phyloP scores from a whole-genome alignment of 2,329 filamentous ascomycete species.

The Ascosphaera apis region DNA sequence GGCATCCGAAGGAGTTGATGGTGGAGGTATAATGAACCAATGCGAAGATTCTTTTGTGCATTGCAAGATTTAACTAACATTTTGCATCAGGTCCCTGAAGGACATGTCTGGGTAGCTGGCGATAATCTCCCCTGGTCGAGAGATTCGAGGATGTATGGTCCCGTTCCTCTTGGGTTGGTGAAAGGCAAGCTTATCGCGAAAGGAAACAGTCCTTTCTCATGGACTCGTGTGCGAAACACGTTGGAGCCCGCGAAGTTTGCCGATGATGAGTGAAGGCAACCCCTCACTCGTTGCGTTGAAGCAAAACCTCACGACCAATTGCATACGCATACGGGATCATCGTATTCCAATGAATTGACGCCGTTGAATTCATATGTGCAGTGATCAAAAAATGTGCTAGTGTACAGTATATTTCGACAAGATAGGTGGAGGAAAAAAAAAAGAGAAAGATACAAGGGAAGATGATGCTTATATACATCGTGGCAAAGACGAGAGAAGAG shows the following conservation, averaged over 20 bases:
- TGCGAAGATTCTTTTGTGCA: not conserved
- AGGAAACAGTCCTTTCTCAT: slow-evolving; percentile 15
- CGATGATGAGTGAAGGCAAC: slow-evolving; percentile 1
- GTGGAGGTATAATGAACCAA: not conserved
- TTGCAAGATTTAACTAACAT: slow-evolving; percentile 2
- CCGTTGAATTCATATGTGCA: not conserved
- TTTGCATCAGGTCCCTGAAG: slow-evolving; percentile 47
- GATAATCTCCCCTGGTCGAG: slow-evolving; percentile 69
- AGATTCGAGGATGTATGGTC: slow-evolving; percentile 72
- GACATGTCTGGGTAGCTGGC: slow-evolving; percentile 77
- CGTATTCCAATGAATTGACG: slow-evolving; percentile 1
- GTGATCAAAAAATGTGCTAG: slow-evolving; percentile 17
- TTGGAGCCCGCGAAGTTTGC: slow-evolving; percentile 12
- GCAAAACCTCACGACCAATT: not conserved
- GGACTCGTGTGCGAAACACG: slow-evolving; percentile 16
- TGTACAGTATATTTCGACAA: slow-evolving; percentile 4
- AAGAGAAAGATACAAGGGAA: no score
- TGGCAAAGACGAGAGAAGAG: no score
- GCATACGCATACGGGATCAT: not conserved
- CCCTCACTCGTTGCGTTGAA: not conserved
- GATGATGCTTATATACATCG: no score
- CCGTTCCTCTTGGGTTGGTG: slow-evolving; percentile 64
- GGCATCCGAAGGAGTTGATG: no score
- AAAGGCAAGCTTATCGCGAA: slow-evolving; percentile 54
- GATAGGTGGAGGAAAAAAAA: slow-evolving; percentile 2